A percentile compares a stretch with the other conserved stretches of the same genome.
These are phyloP conservation scores for Triangularia setosa DNA, from an alignment of 2,329 filamentous ascomycete genomes.

Conservation along the genomic window DNA sequence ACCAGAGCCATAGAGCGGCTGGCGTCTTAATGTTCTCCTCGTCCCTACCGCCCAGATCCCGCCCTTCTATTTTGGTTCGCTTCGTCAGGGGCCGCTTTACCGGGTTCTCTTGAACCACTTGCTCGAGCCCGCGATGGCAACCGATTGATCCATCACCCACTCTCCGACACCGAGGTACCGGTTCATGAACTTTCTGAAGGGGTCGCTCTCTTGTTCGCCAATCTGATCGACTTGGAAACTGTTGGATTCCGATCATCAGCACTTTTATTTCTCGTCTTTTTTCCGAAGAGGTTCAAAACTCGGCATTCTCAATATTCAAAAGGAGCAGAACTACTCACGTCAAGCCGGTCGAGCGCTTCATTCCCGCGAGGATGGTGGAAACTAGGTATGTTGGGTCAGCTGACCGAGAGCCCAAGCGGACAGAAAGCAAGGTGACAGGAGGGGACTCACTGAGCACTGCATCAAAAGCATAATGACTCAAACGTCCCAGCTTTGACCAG, in stretches of 20 bases:
- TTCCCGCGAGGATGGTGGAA: slow-evolving; percentile 92
- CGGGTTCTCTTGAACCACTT: slow-evolving; percentile 88
- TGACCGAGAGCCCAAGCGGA: neutral
- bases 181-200: slow-evolving; percentile 77
- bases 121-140: slow-evolving; percentile 83
- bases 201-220: slow-evolving; percentile 71
- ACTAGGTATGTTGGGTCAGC: slow-evolving; percentile 48
- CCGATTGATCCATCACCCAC: slow-evolving; percentile 97
- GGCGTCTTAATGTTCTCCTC: neutral
- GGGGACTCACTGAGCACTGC: slow-evolving; percentile 74
- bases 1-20: neutral
- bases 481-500: slow-evolving; percentile 78
- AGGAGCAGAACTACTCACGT: slow-evolving; percentile 66
- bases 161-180: slow-evolving; percentile 93
- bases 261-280: slow-evolving; percentile 41
- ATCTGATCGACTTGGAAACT: slow-evolving; percentile 88
- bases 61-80: neutral
- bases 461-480: slow-evolving; percentile 95
- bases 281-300: neutral
- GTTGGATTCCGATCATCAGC: slow-evolving; percentile 43
- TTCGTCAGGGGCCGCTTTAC: slow-evolving; percentile 40
- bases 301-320: neutral
- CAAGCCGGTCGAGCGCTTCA: slow-evolving; percentile 94
- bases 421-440: neutral
- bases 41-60: neutral